Percentiles rank a stretch among this genome's conserved stretches.
These are phyloP conservation scores for Sanghuangporus sanghuang DNA, from an alignment of 1,284 basidiomycete genomes.

Conservation along the genomic window DNA sequence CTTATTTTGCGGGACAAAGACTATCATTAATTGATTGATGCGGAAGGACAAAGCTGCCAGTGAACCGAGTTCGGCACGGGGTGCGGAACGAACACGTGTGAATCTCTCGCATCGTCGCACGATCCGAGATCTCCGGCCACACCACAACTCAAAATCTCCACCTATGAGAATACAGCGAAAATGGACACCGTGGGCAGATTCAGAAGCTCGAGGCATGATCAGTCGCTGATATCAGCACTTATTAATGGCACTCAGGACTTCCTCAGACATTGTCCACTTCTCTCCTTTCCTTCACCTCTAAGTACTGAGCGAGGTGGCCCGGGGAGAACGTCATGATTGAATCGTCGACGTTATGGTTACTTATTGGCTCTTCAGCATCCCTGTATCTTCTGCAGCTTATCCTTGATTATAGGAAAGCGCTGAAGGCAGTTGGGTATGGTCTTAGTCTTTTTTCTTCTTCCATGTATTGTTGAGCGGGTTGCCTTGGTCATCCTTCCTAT, in stretches of 20 bases:
- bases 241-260: not conserved
- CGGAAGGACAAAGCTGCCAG: not conserved
- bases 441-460: not conserved
- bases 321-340: not conserved
- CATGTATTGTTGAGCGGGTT: not conserved
- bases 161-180: not conserved
- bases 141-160: not conserved
- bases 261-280: not conserved
- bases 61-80: not conserved
- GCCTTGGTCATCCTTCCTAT: not conserved
- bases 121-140: not conserved
- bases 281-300: not conserved
- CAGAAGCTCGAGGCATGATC: no score
- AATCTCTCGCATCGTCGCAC: not conserved
- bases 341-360: not conserved
- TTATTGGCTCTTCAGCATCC: not conserved
- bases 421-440: constrained; percentile 11
- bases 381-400: constrained; percentile 8
- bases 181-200: not conserved
- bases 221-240: no score
- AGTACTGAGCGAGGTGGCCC: not conserved
- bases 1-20: no score
- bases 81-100: not conserved
- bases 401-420: constrained; percentile 5
- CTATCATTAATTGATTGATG: no score